Evolutionary conservation across 352 stramenopile genomes (phyloP), one percentile per base, ranked within the genome.

Genomic region (Pythium insidiosum): DNA sequence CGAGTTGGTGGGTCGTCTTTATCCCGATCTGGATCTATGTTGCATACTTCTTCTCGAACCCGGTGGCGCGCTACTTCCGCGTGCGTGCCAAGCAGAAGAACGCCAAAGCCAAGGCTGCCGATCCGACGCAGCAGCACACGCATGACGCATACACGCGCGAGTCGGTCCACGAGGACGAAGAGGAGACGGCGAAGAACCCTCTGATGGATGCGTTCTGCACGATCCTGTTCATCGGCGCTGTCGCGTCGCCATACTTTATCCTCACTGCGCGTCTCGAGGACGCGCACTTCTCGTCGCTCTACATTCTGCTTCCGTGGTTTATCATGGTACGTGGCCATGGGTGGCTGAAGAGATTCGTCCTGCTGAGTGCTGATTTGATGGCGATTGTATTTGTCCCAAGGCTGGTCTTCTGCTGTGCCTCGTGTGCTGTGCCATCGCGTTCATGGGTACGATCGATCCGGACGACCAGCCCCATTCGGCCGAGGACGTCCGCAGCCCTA

Each of bases 321-420:
- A 87, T 91, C 59, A 61, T 91, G 53, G 79, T 88, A 55, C 36
- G 74, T 82, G n/a, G n/a, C n/a, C n/a, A n/a, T n/a, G n/a, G n/a
- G n/a, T n/a, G n/a, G n/a, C n/a, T n/a, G n/a, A n/a, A n/a, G n/a
- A n/a, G n/a, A n/a, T n/a, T n/a, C n/a, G n/a, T n/a, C n/a, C n/a
- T n/a, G n/a, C n/a, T n/a, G n/a, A n/a, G n/a, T n/a, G n/a, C n/a
- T n/a, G n/a, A n/a, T n/a, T n/a, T n/a, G n/a, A n/a, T 68, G 10
- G 38, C 24, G 9, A n/a, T 33, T 9, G 9, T 42, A 4, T 44
- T 33, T 38, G 47, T 37, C 36, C 39, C 1, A 48, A 87, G 73
- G 74, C 72, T 10, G 76, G 76, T 23, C 56, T 88, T 28, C 42
- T 76, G n/a, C 69, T 89, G 37, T 86, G 71, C 58, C 77, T 85